Evolutionary conservation across 441 rosid genomes (phyloP).

Genomic region (Mallotus japonicus): DNA sequence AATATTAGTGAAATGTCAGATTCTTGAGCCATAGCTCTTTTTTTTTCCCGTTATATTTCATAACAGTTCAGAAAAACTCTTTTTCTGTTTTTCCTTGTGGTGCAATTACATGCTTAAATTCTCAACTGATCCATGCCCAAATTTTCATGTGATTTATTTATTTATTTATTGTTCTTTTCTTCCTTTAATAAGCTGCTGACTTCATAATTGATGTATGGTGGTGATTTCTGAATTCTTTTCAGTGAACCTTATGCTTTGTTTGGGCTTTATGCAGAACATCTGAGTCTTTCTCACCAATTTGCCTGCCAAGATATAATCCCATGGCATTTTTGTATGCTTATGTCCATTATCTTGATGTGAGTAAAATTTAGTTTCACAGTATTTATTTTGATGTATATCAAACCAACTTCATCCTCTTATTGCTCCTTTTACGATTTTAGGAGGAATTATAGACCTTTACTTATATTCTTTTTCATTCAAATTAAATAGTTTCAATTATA

Average conservation of each 20-base stretch:
- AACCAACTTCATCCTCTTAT: background rate
- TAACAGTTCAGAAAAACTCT: background rate
- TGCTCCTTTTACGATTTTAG: slow-evolving; percentile 3
- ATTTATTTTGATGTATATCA: slow-evolving; percentile 10
- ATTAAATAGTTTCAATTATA: background rate
- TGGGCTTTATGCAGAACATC: slow-evolving; percentile 71
- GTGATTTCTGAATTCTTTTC: slow-evolving; percentile 5
- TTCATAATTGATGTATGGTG: background rate
- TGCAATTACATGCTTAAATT: background rate
- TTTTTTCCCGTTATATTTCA: background rate
- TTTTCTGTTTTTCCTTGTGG: background rate
- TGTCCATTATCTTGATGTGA: slow-evolving; percentile 93
- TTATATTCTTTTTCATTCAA: slow-evolving; percentile 3
- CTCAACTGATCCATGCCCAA: background rate
- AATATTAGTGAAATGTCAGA: background rate
- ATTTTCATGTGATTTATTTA: background rate
- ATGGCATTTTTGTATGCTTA: slow-evolving; percentile 92
- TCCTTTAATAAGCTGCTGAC: background rate
- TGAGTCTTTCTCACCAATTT: slow-evolving; percentile 95
- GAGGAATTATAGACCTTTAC: background rate
- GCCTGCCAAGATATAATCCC: slow-evolving; percentile 96
- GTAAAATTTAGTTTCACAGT: slow-evolving; percentile 32
- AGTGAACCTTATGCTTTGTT: slow-evolving; percentile 22
- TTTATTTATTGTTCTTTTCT: background rate
- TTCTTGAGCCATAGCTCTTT: background rate